Base-by-base conservation (phyloP, 78 protist species). In the Planoprotostelium fungivorum region DNA sequence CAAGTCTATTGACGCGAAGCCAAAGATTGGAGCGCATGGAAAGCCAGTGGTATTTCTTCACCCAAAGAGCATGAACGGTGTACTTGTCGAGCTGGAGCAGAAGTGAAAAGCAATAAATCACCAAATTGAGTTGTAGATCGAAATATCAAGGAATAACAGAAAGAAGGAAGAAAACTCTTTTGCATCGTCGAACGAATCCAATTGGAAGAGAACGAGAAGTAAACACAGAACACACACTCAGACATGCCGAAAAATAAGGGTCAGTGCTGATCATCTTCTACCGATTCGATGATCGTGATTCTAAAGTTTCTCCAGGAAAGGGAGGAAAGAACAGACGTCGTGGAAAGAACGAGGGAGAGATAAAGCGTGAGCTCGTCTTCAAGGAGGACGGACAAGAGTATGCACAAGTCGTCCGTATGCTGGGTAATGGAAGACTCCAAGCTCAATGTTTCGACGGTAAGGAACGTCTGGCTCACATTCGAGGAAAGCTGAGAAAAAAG, bases 331-430 rank as follows among this genome's bases (percentile, higher is more conserved):
- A 96, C 91, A 91, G 98, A n/a, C 86, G 97, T 29, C 84, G 98
- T 84, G 98, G 99, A 34, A 98, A 97, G 96, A 98, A 98, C 95
- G 97, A 97, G 38, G 84, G 91, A 88, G 93, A 38, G 28, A 94
- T 88, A 88, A 96, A 95, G 93, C 97, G 99, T 88, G 99, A 98
- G 92, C 94, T 99, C 38, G 89, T 93, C 51, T 94, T 97, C 96
- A 97, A 97, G 90, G 99, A 99, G 83, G 99, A 98, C 1, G 98
- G 99, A n/a, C 99, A 99, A 92, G 98, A 97, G 90, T 98, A 98
- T 88, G 99, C 98, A 31, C 97, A 95, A 51, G 99, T 98, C 1
- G 9, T 93, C 10, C 91, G 85, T 87, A 96, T 98, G 97, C 95
- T 99, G 35, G 99, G 99, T 34, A 98, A 98, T 88, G 99, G 99